Conservation (phyloP, 257 asterid genomes). For the Petrea volubilis region DNA sequence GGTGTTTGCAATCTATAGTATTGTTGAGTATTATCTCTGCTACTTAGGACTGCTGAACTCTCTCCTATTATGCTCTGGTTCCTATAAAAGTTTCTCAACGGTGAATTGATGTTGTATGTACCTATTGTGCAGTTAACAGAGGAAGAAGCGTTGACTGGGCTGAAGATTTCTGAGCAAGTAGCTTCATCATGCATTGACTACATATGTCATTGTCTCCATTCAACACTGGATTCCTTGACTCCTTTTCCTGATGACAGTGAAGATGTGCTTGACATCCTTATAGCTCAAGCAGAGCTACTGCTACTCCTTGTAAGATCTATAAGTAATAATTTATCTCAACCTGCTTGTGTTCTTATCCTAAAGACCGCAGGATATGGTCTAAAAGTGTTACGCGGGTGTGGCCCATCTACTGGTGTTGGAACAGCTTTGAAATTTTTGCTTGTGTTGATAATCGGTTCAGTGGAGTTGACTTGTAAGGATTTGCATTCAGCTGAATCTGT, state of each 20-base stretch:
- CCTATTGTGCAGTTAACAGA: conserved; percentile 60
- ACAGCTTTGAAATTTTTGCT: conserved; percentile 51
- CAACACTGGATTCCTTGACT: conserved; percentile 56
- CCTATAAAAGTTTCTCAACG: too few species aligned
- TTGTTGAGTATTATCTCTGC: too few species aligned
- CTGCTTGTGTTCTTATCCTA: conserved; percentile 47
- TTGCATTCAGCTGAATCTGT: conserved; percentile 30
- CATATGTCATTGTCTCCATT: conserved; percentile 58
- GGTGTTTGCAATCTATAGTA: too few species aligned
- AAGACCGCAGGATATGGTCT: conserved; percentile 75
- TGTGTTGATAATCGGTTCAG: conserved; percentile 62
- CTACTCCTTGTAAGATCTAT: conserved; percentile 56
- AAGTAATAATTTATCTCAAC: conserved; percentile 36
- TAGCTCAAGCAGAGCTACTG: conserved; percentile 76
- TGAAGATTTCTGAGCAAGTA: conserved; percentile 56
- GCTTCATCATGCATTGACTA: conserved; percentile 57
- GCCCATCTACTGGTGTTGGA: conserved; percentile 45
- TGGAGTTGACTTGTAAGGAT: conserved; percentile 40
- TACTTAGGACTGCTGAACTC: too few species aligned
- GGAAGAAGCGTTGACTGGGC: conserved; percentile 41
- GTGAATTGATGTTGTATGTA: too few species aligned
- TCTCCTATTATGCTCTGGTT: too few species aligned
- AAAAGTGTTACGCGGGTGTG: conserved; percentile 54
- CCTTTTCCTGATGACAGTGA: conserved; percentile 45
- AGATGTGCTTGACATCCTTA: conserved; percentile 61